Evolutionary conservation across 352 stramenopile species (phyloP), one percentile per base, ranked within the genome.

Genomic region (Pythium myriotylum): DNA sequence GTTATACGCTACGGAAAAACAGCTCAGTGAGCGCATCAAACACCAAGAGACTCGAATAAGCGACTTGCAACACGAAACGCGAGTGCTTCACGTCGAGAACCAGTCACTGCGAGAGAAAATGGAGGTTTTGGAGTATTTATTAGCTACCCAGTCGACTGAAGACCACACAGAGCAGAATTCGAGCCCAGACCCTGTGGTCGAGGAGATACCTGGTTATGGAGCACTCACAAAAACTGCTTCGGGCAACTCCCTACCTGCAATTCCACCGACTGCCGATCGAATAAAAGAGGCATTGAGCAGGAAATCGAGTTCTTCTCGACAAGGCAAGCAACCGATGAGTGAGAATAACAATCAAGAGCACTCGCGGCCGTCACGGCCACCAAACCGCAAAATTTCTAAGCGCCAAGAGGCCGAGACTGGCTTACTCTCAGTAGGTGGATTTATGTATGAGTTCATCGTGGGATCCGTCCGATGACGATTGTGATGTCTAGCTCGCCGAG

Each of bases 71-170:
- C 63, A 73, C 48, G 74, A 86, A 24, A 72, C 65, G 2, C 77
- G 72, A 2, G 71, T 79, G 17, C 54, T 86, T 7, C 77, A 76
- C 20, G 65, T 86, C 6, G 77, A 84, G 46, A 86, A 86, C 67
- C 77, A 83, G 62, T 75, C 65, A 7, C 53, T 86, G 14, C 75
- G 77, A 0, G 74, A 86, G 54, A 82, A 83, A 49, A 69, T 86
- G 40, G 77, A 86, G 53, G 70, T 86, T 20, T 65, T 86, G 17
- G 77, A 86, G 65, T 86, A 86, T 42, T 59, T 86, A 23, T 40
- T 83, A 3, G 55, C 59, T 0, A 54, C 35, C 8, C 51, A 68
- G 27, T 29, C 20, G 1, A 23, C 47, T 4, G 46, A 65, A 16
- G 41, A 52, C 19, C 56, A 57, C 2, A 1, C 14, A 1, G 42